Percentiles rank a stretch among this genome's conserved stretches.
These are phyloP conservation scores for Alternaria longipes DNA, from an alignment of 2,329 filamentous ascomycete species.

Conservation along the genomic window DNA sequence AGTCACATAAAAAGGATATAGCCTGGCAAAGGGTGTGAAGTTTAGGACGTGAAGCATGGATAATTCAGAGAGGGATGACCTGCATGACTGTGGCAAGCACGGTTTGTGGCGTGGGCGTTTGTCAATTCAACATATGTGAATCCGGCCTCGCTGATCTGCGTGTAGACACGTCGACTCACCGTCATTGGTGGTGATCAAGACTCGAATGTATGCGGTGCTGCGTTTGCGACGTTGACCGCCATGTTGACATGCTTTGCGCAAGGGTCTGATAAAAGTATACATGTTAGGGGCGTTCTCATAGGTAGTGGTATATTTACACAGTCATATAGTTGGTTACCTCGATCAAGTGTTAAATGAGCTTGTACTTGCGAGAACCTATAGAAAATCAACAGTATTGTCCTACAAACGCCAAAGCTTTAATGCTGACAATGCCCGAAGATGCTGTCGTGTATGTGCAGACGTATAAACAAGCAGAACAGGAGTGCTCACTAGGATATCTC, in stretches of 20 bases:
- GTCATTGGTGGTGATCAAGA: neutral
- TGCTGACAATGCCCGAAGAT: conserved; percentile 31
- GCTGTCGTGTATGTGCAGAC: conserved; percentile 37
- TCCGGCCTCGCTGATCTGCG: neutral
- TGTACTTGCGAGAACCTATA: conserved; percentile 7
- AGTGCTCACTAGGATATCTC: conserved; percentile 31
- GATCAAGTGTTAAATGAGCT: conserved; percentile 6
- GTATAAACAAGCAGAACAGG: conserved; percentile 26
- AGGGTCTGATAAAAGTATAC: neutral
- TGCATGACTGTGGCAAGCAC: neutral
- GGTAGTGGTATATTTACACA: conserved; percentile 7
- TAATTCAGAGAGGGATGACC: conserved; percentile 4
- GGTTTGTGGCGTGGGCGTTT: conserved; percentile 5
- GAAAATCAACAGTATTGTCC: conserved; percentile 9
- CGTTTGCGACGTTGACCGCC: conserved; percentile 5
- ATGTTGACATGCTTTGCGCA: conserved; percentile 10
- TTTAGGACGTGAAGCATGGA: conserved; percentile 2
- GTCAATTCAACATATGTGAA: conserved; percentile 6
- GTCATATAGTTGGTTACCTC: conserved; percentile 1
- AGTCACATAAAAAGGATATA: neutral
- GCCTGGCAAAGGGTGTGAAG: conserved; percentile 6
- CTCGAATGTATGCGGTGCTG: neutral
- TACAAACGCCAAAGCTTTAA: conserved; percentile 31
- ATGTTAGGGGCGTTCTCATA: conserved; percentile 5
- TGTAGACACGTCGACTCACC: neutral